Evolutionary conservation across 2,329 filamentous ascomycete species (phyloP).

Genomic region (Cercospora sp.): DNA sequence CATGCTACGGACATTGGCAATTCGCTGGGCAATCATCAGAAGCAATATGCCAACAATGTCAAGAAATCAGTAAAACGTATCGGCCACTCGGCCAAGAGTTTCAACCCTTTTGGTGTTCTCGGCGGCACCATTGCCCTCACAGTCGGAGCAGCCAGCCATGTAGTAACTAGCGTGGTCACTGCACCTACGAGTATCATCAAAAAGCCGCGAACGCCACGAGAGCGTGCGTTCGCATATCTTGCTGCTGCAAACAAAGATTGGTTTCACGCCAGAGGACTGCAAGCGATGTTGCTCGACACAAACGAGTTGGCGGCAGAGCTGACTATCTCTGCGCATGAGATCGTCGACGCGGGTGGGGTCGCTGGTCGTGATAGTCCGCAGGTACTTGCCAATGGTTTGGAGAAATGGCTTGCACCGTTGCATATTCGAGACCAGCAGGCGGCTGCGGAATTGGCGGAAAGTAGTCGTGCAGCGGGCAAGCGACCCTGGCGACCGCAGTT

Average conservation of each 20-base stretch:
- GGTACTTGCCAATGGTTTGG: conserved; percentile 15
- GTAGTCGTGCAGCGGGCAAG: conserved; percentile 14
- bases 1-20: conserved; percentile 25
- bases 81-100: conserved; percentile 20
- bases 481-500: conserved; percentile 11
- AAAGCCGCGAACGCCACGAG: conserved; percentile 27
- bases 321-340: not conserved
- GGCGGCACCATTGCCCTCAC: conserved; percentile 25
- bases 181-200: conserved; percentile 14
- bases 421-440: not conserved
- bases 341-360: conserved; percentile 6
- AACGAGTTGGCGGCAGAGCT: conserved; percentile 19
- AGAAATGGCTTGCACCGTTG: conserved; percentile 9
- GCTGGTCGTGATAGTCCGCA: conserved; percentile 2
- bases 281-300: conserved; percentile 22
- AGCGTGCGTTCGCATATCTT: conserved; percentile 25
- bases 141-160: conserved; percentile 22
- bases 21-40: conserved; percentile 21
- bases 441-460: not conserved
- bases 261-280: conserved; percentile 24
- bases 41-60: conserved; percentile 20
- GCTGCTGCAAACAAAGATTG: conserved; percentile 27
- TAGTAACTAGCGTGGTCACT: conserved; percentile 21
- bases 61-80: conserved; percentile 21
- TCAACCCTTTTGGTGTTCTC: conserved; percentile 25